Evolutionary conservation across 192 early-diverging fungal species (phyloP).

Genomic region (Coemansia sp.): DNA sequence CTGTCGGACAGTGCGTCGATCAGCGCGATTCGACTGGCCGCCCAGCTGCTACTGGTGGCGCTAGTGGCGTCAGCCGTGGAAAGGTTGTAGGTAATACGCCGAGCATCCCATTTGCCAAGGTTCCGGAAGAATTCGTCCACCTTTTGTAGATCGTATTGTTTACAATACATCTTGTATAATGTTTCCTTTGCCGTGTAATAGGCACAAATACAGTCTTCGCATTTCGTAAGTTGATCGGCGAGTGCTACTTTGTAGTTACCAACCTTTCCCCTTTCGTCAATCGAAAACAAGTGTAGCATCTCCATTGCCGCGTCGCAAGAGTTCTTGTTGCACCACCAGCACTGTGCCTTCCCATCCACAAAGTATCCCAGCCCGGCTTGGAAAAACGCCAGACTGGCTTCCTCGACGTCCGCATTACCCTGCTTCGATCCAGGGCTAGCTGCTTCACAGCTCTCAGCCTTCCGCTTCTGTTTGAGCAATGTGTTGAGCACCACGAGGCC

Average conservation of each 20-base stretch:
- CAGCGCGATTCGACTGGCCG: conserved; percentile 12
- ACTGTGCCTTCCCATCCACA: conserved; percentile 35
- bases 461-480: conserved; percentile 15
- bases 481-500: conserved; percentile 16
- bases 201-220: conserved; percentile 36
- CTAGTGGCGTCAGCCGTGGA: conserved; percentile 1
- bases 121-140: conserved; percentile 25
- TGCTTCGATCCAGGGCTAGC: too few species aligned
- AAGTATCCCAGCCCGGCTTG: conserved; percentile 30
- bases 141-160: conserved; percentile 13
- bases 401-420: conserved; percentile 1
- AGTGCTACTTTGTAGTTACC: conserved; percentile 23
- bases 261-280: conserved; percentile 13
- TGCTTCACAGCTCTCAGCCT: background rate
- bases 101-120: conserved; percentile 38
- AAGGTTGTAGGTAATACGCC: conserved; percentile 23
- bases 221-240: conserved; percentile 30
- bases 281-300: conserved; percentile 51
- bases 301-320: conserved; percentile 28
- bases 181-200: conserved; percentile 39
- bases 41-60: conserved; percentile 2
- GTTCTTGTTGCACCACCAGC: conserved; percentile 50
- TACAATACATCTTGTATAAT: conserved; percentile 20
- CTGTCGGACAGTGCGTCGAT: conserved; percentile 29
- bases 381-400: conserved; percentile 18